Conservation (phyloP, 1,139 yeast genomes). For the Taphrina communis region DNA sequence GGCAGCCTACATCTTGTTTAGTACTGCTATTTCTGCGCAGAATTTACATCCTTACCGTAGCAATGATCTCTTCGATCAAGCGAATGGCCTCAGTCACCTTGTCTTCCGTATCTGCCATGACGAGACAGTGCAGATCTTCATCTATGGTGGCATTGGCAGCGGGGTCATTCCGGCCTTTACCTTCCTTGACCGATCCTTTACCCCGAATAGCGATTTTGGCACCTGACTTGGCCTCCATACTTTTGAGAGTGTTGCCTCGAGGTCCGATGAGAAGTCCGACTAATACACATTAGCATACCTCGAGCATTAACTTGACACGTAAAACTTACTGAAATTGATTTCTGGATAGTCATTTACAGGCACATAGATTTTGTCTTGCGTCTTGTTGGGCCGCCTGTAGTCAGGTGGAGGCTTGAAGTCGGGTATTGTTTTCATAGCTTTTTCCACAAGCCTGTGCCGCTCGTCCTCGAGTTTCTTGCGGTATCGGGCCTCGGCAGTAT, state of each 20-base stretch:
- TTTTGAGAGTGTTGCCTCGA: slow-evolving; percentile 86
- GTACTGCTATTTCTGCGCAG: background rate
- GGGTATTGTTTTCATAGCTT: slow-evolving; percentile 75
- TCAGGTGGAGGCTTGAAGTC: slow-evolving; percentile 80
- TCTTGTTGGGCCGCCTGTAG: slow-evolving; percentile 72
- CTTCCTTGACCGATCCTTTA: slow-evolving; percentile 89
- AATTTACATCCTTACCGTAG: slow-evolving; percentile 60
- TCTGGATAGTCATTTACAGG: slow-evolving; percentile 90
- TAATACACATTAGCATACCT: slow-evolving; percentile 19
- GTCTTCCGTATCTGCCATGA: slow-evolving; percentile 81
- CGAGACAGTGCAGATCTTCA: slow-evolving; percentile 87
- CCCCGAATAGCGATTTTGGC: slow-evolving; percentile 59
- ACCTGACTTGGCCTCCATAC: slow-evolving; percentile 70
- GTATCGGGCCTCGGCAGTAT: slow-evolving; percentile 77
- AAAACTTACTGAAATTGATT: slow-evolving; percentile 58
- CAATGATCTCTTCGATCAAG: slow-evolving; percentile 75
- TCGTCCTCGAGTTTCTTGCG: slow-evolving; percentile 72
- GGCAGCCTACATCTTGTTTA: slow-evolving; percentile 54
- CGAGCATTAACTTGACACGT: background rate
- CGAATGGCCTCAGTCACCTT: slow-evolving; percentile 77
- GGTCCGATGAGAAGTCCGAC: slow-evolving; percentile 91
- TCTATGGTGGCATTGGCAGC: slow-evolving; percentile 61
- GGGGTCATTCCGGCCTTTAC: slow-evolving; percentile 63
- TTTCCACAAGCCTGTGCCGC: slow-evolving; percentile 74
- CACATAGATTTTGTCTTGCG: slow-evolving; percentile 79